Evolutionary conservation across 2,329 filamentous ascomycete genomes (phyloP).

Genomic region (Pyricularia pennisetigena): DNA sequence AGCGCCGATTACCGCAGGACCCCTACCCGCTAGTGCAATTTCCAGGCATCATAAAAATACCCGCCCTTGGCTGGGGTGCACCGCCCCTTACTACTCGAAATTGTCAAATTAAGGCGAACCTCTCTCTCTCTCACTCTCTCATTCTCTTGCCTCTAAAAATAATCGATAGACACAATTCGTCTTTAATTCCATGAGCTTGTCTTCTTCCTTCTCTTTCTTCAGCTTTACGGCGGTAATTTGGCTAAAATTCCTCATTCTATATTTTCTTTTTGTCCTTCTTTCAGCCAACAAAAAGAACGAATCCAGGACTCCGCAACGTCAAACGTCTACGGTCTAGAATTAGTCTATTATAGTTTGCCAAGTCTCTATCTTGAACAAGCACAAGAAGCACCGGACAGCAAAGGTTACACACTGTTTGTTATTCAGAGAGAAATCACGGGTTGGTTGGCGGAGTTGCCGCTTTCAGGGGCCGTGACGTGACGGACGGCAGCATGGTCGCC

Average conservation of each 20-base stretch:
- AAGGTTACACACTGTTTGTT: neutral
- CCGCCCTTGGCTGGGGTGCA: neutral
- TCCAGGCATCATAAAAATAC: neutral
- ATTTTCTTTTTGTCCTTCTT: neutral
- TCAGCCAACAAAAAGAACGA: neutral
- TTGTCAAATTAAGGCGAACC: neutral
- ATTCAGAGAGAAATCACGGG: neutral
- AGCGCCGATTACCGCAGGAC: neutral
- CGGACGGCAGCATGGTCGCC: neutral
- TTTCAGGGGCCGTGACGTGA: neutral
- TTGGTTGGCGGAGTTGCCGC: neutral
- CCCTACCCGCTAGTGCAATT: neutral
- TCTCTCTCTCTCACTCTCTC: too few relatives aligned
- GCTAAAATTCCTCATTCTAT: neutral
- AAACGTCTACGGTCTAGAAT: neutral
- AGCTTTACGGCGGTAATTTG: neutral
- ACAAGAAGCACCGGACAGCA: neutral
- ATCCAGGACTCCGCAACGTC: neutral
- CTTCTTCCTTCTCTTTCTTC: neutral
- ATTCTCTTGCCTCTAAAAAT: neutral
- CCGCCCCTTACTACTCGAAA: neutral
- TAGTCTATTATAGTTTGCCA: too few relatives aligned
- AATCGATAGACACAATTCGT: neutral
- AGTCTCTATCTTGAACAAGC: too few relatives aligned
- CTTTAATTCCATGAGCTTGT: neutral